Evolutionary conservation across 225 moss, liverwort and hornwort genomes (phyloP).

Genomic region (Antitrichia curtipendula): DNA sequence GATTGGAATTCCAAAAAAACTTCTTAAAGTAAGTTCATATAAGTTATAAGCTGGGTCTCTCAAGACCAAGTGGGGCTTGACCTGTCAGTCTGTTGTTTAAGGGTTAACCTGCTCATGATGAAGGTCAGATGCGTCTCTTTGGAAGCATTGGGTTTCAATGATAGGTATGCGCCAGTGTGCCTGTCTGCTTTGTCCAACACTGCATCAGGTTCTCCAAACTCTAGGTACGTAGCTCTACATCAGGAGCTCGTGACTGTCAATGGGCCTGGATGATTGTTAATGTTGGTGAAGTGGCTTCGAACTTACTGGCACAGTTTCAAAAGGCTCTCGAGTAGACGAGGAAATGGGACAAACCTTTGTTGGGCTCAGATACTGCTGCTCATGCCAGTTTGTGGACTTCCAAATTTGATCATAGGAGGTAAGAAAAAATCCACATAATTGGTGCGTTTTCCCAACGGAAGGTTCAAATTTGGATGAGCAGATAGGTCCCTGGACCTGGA

Average conservation of each 20-base stretch:
- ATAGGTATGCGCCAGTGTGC: background rate
- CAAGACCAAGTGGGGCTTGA: too few relatives aligned
- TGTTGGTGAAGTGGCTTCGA: background rate
- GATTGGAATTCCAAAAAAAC: background rate
- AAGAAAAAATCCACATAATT: too few relatives aligned
- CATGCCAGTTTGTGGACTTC: background rate
- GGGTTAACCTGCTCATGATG: background rate
- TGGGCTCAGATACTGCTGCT: background rate
- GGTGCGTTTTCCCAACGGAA: accelerated
- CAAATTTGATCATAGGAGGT: background rate
- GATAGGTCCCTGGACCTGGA: background rate
- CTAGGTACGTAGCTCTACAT: background rate
- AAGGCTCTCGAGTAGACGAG: background rate
- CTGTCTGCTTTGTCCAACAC: background rate
- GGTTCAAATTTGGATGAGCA: background rate
- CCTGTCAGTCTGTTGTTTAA: background rate
- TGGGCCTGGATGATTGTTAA: background rate
- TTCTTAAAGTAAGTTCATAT: background rate
- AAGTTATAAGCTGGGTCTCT: too few relatives aligned
- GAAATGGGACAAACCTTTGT: background rate
- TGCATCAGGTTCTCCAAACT: background rate
- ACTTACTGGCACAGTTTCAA: background rate
- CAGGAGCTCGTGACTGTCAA: too few relatives aligned
- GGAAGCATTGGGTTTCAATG: background rate
- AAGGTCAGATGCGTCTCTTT: background rate